Conservation (phyloP, 345 rosid genomes). For the Erucastrum elatum region DNA sequence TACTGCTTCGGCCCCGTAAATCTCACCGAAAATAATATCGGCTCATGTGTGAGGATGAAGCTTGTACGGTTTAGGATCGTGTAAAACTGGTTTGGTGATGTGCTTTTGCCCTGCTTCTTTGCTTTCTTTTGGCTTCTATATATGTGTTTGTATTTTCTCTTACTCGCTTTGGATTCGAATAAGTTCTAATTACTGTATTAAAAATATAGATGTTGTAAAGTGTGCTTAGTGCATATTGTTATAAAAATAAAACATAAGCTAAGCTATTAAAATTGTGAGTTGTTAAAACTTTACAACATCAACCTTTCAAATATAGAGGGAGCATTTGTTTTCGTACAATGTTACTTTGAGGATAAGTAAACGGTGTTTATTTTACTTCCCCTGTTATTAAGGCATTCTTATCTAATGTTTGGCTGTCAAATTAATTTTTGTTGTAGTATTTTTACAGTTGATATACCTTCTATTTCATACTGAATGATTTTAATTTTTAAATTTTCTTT, state of each 20-base stretch:
- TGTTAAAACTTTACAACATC: background rate
- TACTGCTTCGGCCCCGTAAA: conserved; percentile 46
- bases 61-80: conserved; percentile 42
- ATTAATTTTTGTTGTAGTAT: too few relatives aligned
- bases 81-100: conserved; percentile 36
- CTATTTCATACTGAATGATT: too few relatives aligned
- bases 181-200: background rate
- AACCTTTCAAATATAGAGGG: background rate
- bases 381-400: too few relatives aligned
- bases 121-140: conserved; percentile 29
- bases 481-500: too few relatives aligned
- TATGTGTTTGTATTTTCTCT: conserved; percentile 8
- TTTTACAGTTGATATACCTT: too few relatives aligned
- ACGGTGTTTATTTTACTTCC: too few relatives aligned
- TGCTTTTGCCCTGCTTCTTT: conserved; percentile 43
- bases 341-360: too few relatives aligned
- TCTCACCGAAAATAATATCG: background rate
- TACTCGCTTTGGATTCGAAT: background rate
- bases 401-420: too few relatives aligned
- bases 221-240: background rate
- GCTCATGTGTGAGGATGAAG: conserved; percentile 41
- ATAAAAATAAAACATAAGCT: background rate
- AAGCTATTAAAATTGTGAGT: background rate
- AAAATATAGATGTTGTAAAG: background rate
- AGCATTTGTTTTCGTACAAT: background rate